Conservation (phyloP, 1,284 basidiomycete species). For the Puccinia sorghi region DNA sequence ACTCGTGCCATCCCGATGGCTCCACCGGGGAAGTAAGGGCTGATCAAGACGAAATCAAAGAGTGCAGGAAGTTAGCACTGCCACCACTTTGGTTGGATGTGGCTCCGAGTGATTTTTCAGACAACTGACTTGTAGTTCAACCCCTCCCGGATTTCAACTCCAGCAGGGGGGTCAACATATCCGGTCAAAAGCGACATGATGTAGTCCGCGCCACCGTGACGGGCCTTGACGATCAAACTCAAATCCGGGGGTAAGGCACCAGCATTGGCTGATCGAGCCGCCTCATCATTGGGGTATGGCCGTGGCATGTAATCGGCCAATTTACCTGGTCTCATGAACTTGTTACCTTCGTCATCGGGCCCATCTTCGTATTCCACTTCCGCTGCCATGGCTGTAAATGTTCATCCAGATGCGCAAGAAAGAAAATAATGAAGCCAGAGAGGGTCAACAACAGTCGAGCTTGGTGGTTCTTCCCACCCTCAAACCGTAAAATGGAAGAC, state of each 20-base stretch:
- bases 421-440: not conserved
- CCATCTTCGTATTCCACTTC: slow-evolving; percentile 97
- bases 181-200: slow-evolving; percentile 95
- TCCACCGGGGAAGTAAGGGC: slow-evolving; percentile 85
- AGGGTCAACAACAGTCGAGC: not conserved
- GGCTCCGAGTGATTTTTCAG: not conserved
- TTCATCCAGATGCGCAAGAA: not conserved
- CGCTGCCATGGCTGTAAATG: slow-evolving; percentile 74
- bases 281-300: slow-evolving; percentile 98
- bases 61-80: slow-evolving; percentile 42
- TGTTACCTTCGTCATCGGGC: slow-evolving; percentile 90
- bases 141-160: slow-evolving; percentile 91
- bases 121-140: slow-evolving; percentile 87
- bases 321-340: slow-evolving; percentile 98
- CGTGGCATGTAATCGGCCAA: slow-evolving; percentile 93
- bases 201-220: slow-evolving; percentile 97
- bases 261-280: slow-evolving; percentile 87
- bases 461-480: not conserved
- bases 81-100: too few species aligned
- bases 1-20: slow-evolving; percentile 98
- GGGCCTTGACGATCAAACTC: slow-evolving; percentile 95
- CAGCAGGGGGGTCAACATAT: slow-evolving; percentile 94
- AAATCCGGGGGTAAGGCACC: slow-evolving; percentile 97
- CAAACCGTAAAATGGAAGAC: not conserved
- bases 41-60: slow-evolving; percentile 19